Base-by-base conservation (phyloP, 2,329 filamentous ascomycete genomes). In the Sclerotinia minor region DNA sequence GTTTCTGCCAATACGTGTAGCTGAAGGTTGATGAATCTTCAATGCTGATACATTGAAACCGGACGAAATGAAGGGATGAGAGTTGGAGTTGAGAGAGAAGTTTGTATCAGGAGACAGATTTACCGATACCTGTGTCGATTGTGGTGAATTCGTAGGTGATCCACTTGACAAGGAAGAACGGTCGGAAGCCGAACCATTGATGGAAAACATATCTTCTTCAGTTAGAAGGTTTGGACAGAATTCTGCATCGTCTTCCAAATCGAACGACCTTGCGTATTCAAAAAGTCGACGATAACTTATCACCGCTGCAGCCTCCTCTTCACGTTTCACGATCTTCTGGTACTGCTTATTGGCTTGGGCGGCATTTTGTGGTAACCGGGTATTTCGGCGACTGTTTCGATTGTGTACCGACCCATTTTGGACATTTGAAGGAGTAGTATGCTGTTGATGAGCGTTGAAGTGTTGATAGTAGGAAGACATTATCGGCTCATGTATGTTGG, bases 111-210 rank as follows among this genome's bases (percentile, higher is more conserved):
- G 89, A 32, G 90, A 87, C 19, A 65, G 21, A 21, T 65, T 65
- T 44, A 58, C 38, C 35, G 90, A 87, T 69, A 92, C 87, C 74
- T 91, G 89, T 77, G 91, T 88, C 24, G 92, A 91, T 76, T 95
- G 92, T 32, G 95, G 95, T 53, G 94, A 98, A 59, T 91, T 88
- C 75, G 94, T 91, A 53, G 95, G 95, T 7, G 95, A 98, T 76
- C 93, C 94, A 81, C 94, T 97, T 58, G 94, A 95, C 72, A 97
- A 83, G 67, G 95, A 98, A 6, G 94, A 97, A 72, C 94, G 92
- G 81, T 99, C 95, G 69, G 95, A 97, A 41, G 87, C 87, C 47
- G 90, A 88, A 69, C 92, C 96, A 81, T 94, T 92, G 73, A 97
- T 96, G 67, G 93, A 97, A 75, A 94, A 90, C 78, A 96, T 83